phyloP scores from a whole-genome alignment of 169 alveolate species.

The Cryptosporidium sp. region DNA sequence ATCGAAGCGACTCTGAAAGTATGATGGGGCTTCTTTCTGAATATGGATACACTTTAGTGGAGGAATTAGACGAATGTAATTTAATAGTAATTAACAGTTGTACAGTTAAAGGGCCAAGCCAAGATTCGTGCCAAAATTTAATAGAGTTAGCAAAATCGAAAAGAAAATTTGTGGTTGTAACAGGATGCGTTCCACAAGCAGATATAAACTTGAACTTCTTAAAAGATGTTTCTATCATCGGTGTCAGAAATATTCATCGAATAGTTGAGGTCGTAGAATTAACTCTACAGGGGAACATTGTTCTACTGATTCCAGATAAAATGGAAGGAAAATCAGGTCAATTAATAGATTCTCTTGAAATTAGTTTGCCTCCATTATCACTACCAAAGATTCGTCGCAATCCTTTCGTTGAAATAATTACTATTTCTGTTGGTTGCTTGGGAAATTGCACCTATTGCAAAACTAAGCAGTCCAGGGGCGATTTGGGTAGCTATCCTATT shows the following conservation, averaged over 20 bases:
- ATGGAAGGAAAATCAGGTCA: slow-evolving; percentile 8
- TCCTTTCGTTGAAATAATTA: slow-evolving; percentile 93
- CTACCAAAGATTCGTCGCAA: slow-evolving; percentile 98
- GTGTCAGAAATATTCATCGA: slow-evolving; percentile 83
- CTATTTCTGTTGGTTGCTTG: slow-evolving; percentile 97
- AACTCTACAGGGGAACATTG: slow-evolving; percentile 93
- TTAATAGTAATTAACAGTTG: slow-evolving; percentile 95
- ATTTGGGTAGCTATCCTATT: slow-evolving; percentile 92
- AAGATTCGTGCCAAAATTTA: slow-evolving; percentile 91
- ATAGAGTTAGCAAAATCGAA: slow-evolving; percentile 78
- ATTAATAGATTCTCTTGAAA: slow-evolving; percentile 30
- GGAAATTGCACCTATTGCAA: slow-evolving; percentile 99
- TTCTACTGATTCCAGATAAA: slow-evolving; percentile 89
- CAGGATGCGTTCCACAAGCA: slow-evolving; percentile 98
- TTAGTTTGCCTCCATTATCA: slow-evolving; percentile 90
- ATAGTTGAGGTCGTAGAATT: slow-evolving; percentile 97
- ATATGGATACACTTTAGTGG: slow-evolving; percentile 93
- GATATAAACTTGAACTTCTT: slow-evolving; percentile 82
- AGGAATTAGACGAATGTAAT: slow-evolving; percentile 91
- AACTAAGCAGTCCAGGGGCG: slow-evolving; percentile 96
- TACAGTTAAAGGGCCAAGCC: slow-evolving; percentile 99
- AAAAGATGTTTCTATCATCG: slow-evolving; percentile 80
- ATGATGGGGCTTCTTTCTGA: slow-evolving; percentile 92
- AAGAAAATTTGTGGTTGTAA: slow-evolving; percentile 83
- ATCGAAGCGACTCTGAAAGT: slow-evolving; percentile 96